phyloP scores from a whole-genome alignment of 352 stramenopile genomes.

The Globisporangium alternatum region DNA sequence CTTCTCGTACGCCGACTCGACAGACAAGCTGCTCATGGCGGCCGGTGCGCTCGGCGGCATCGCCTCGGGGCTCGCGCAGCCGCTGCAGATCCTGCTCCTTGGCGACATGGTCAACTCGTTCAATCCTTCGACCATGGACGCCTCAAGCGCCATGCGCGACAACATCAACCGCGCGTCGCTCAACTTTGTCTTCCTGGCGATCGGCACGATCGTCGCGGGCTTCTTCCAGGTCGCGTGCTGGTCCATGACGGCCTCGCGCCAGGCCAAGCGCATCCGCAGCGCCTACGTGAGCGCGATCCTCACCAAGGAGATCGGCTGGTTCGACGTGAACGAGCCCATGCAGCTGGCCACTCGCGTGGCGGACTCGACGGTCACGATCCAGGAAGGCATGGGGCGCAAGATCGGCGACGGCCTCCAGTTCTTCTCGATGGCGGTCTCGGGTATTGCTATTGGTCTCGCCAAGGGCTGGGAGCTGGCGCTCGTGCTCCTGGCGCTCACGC shows the following conservation, averaged over 20 bases:
- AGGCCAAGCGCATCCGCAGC: slow-evolving; percentile 39
- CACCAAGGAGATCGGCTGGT: slow-evolving; percentile 43
- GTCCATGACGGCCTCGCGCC: slow-evolving; percentile 56
- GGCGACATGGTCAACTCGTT: slow-evolving; percentile 37
- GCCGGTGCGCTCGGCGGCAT: slow-evolving; percentile 18
- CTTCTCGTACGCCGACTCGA: slow-evolving; percentile 39
- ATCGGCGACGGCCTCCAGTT: slow-evolving; percentile 57
- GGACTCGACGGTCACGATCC: slow-evolving; percentile 43
- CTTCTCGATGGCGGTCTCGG: slow-evolving; percentile 55
- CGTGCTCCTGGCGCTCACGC: slow-evolving; percentile 61
- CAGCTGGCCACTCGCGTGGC: slow-evolving; percentile 28
- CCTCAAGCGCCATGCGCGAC: slow-evolving; percentile 28
- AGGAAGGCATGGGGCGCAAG: slow-evolving; percentile 63
- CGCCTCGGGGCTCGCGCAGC: slow-evolving; percentile 17
- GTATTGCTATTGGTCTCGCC: slow-evolving; percentile 57
- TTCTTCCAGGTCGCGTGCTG: slow-evolving; percentile 52
- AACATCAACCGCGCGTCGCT: slow-evolving; percentile 33
- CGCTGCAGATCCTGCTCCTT: slow-evolving; percentile 34
- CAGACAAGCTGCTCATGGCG: slow-evolving; percentile 26
- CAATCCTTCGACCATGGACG: slow-evolving; percentile 13
- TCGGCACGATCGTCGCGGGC: slow-evolving; percentile 23
- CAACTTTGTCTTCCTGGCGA: slow-evolving; percentile 32
- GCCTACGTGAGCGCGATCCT: slow-evolving; percentile 35
- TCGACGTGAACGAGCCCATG: slow-evolving; percentile 39
- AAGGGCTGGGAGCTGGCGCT: slow-evolving; percentile 70